These are phyloP conservation scores for Lachnellula subtilissima DNA, from an alignment of 2,329 filamentous ascomycete genomes.

Conservation along the genomic window DNA sequence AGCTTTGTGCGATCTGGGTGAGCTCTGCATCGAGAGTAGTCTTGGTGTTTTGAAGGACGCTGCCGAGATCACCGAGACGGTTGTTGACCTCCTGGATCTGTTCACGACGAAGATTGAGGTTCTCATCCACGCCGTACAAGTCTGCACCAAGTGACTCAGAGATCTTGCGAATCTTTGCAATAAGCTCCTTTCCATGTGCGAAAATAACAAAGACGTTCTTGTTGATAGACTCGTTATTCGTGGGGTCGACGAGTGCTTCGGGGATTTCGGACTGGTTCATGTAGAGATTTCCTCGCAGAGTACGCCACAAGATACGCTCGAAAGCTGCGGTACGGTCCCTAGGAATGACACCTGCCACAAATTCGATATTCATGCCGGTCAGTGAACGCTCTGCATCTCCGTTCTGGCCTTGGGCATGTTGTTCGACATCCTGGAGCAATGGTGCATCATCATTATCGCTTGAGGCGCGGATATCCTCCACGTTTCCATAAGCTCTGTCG, in stretches of 20 bases:
- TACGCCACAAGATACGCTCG: constrained; percentile 96
- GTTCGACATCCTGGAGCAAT: constrained; percentile 86
- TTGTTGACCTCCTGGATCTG: constrained; percentile 98
- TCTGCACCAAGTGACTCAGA: constrained; percentile 95
- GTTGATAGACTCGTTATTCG: constrained; percentile 84
- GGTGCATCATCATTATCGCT: constrained; percentile 84
- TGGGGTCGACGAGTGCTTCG: constrained; percentile 84
- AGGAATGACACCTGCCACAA: constrained; percentile 92
- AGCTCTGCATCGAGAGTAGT: constrained; percentile 89
- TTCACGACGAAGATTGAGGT: constrained; percentile 88
- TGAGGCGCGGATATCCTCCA: constrained; percentile 91
- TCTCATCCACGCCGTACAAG: constrained; percentile 95
- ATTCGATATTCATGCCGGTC: constrained; percentile 97
- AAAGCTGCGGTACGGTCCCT: constrained; percentile 91
- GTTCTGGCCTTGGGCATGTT: constrained; percentile 63
- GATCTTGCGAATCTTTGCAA: constrained; percentile 98
- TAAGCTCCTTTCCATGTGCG: constrained; percentile 95
- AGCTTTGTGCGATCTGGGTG: constrained; percentile 83
- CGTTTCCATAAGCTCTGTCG: constrained; percentile 90
- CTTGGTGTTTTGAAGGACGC: constrained; percentile 92
- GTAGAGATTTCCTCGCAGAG: constrained; percentile 93
- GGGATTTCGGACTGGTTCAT: constrained; percentile 99
- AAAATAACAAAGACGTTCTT: constrained; percentile 99
- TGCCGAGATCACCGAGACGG: constrained; percentile 82
- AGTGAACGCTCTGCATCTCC: constrained; percentile 74